These are phyloP conservation scores for Aspergillus sp. DNA, from an alignment of 2,329 filamentous ascomycete genomes.

Conservation along the genomic window DNA sequence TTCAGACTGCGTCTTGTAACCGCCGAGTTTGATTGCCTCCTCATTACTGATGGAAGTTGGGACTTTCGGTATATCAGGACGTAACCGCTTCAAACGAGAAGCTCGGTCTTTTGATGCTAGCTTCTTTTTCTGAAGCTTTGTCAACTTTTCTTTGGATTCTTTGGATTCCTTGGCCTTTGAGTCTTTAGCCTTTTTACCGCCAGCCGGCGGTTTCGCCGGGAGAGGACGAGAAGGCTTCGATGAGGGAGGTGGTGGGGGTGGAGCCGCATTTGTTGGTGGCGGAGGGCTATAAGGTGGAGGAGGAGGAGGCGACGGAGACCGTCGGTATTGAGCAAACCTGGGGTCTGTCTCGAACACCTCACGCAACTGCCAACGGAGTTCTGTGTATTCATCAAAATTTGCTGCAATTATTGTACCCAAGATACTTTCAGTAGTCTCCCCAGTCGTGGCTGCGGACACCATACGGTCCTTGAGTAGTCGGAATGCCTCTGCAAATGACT, in stretches of 20 bases:
- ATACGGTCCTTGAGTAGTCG: conserved; percentile 59
- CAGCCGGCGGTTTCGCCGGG: conserved; percentile 20
- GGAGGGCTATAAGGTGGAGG: conserved; percentile 25
- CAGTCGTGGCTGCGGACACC: conserved; percentile 28
- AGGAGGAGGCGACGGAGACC: conserved; percentile 18
- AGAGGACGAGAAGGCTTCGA: conserved; percentile 12
- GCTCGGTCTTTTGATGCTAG: conserved; percentile 31
- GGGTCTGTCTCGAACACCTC: conserved; percentile 49
- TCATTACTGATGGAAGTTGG: conserved; percentile 29
- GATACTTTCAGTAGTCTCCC: conserved; percentile 52
- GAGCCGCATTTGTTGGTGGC: conserved; percentile 16
- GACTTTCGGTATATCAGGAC: conserved; percentile 30
- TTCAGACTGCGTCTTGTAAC: conserved; percentile 30
- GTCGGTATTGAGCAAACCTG: conserved; percentile 34
- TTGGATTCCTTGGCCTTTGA: conserved; percentile 15
- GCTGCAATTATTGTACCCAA: conserved; percentile 72
- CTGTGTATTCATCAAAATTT: conserved; percentile 72
- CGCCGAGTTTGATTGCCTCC: conserved; percentile 30
- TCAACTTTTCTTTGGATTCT: conserved; percentile 23
- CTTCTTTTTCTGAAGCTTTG: conserved; percentile 28
- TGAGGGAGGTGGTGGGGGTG: conserved; percentile 24
- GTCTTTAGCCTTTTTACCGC: conserved; percentile 21
- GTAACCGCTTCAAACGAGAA: conserved; percentile 27
- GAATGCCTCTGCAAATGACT: conserved; percentile 68
- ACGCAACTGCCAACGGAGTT: conserved; percentile 65